Evolutionary conservation across 164 flowering plant genomes (phyloP).

Genomic region (Vitis cinerea): DNA sequence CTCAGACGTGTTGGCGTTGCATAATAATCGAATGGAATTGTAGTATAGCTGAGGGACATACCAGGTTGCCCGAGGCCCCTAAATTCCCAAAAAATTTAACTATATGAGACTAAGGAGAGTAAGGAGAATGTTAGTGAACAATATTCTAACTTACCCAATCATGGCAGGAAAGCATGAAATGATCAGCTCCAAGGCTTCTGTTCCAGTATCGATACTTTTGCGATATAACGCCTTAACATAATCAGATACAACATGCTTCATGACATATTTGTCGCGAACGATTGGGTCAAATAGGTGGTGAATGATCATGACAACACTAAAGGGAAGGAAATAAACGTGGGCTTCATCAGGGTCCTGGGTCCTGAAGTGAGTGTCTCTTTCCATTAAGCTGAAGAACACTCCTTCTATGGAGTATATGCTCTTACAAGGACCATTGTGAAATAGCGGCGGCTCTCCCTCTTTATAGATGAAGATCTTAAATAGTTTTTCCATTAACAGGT

Average conservation of each 20-base stretch:
- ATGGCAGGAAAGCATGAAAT: constrained; percentile 21
- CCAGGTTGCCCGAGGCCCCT: constrained; percentile 36
- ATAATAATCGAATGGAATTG: constrained; percentile 27
- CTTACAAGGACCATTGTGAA: constrained; percentile 16
- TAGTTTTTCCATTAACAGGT: constrained; percentile 9
- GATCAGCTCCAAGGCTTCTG: constrained; percentile 20
- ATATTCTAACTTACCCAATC: constrained; percentile 15
- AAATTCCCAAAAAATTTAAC: background rate
- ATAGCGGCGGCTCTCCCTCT: constrained; percentile 13
- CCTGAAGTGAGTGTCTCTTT: background rate
- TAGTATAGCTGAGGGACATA: constrained; percentile 22
- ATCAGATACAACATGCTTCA: constrained; percentile 13
- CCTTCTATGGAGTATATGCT: constrained; percentile 12
- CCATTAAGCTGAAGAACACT: constrained; percentile 7
- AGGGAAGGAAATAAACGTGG: constrained; percentile 21
- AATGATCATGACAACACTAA: constrained; percentile 22
- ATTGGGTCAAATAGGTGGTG: constrained; percentile 14
- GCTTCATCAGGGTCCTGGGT: constrained; percentile 19
- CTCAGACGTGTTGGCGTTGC: constrained; percentile 41
- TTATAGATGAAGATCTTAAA: constrained; percentile 10
- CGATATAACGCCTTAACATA: constrained; percentile 12
- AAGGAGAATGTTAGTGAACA: too few species aligned
- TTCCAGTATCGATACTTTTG: constrained; percentile 19
- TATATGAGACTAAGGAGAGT: too few species aligned
- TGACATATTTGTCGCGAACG: background rate